Evolutionary conservation across 2,329 filamentous ascomycete genomes (phyloP).

Genomic region (Dactylonectria macrodidyma): DNA sequence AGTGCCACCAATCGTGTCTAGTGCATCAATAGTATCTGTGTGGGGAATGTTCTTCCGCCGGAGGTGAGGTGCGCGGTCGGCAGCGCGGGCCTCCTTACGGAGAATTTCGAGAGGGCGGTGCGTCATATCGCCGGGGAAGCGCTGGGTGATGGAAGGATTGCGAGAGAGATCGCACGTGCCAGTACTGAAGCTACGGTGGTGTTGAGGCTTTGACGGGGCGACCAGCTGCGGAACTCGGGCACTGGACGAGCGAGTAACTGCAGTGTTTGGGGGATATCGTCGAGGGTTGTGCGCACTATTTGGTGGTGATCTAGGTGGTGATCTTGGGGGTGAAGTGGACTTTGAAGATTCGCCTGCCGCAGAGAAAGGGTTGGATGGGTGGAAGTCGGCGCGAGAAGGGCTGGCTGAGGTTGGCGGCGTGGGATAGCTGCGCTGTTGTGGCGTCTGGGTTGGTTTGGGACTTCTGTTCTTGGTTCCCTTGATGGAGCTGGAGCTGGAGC

Average conservation of each 20-base stretch:
- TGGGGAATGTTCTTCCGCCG: conserved; percentile 76
- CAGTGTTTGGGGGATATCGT: conserved; percentile 47
- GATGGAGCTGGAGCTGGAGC: conserved; percentile 28
- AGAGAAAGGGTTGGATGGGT: conserved; percentile 60
- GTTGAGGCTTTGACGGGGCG: conserved; percentile 25
- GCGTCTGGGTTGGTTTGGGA: conserved; percentile 23
- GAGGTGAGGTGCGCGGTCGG: conserved; percentile 77
- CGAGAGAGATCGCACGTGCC: conserved; percentile 33
- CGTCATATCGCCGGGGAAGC: conserved; percentile 76
- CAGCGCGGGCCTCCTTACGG: conserved; percentile 72
- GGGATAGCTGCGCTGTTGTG: conserved; percentile 48
- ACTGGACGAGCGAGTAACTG: conserved; percentile 52
- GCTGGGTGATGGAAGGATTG: conserved; percentile 47
- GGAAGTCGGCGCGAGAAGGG: conserved; percentile 63
- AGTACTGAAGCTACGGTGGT: conserved; percentile 45
- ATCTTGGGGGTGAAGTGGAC: conserved; percentile 38
- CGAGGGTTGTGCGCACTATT: conserved; percentile 33
- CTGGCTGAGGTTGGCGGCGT: conserved; percentile 70
- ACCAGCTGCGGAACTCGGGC: conserved; percentile 38
- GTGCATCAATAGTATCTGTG: conserved; percentile 84
- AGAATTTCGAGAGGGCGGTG: conserved; percentile 78
- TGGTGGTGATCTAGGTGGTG: conserved; percentile 32
- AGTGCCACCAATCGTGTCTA: conserved; percentile 77
- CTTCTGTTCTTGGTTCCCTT: conserved; percentile 22
- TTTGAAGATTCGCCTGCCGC: conserved; percentile 32